Evolutionary conservation across 371 early-diverging fungal genomes (phyloP), one percentile per base, ranked within the genome.

Genomic region (Capillidium rhysosporum): DNA sequence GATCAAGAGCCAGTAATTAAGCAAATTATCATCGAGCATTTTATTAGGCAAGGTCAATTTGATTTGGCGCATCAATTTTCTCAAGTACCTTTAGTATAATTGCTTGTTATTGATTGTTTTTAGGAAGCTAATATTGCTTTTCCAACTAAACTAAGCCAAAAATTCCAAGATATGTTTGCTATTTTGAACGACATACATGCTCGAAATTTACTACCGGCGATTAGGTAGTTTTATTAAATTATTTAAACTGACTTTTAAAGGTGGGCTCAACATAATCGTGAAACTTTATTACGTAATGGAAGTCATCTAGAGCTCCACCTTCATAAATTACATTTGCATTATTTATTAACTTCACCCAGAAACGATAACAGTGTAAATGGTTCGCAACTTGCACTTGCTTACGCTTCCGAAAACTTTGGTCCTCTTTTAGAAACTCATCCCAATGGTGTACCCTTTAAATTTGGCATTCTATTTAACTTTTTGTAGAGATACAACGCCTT

Each of bases 11-110:
- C 20, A 4, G 12, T 34, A n/a, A 16, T 49, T 10, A 28, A 34
- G 4, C 28, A 49, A 21, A 49, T 49, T 4, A 21, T 49, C 12
- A 49, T 39, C 28, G 45, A 46, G 55, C 91, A 92, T 55, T 84
- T 92, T 59, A 72, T 91, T 30, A 72, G 91, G n/a, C 79, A 90
- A 62, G 93, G 93, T 18, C 72, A 82, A 40, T 91, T 87, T 61
- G 79, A 74, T 18, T 59, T 85, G 18, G 86, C 76, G 21, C 73
- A 79, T 25, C 59, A 68, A 9, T 80, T 82, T 56, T 65, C 54
- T 59, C 71, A 61, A 69, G 75, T 54, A 67, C 57, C 40, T 49
- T 43, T 54, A 26, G 7, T 0, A 24, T 21, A 38, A 1, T 14
- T 14, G n/a, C 34, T 9, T 2, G 18, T 16, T 38, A 9, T 43